Percentiles rank a stretch among this genome's conserved stretches.
These are phyloP conservation scores for Drosera capensis DNA, from an alignment of 148 eudicot genomes.

Conservation along the genomic window DNA sequence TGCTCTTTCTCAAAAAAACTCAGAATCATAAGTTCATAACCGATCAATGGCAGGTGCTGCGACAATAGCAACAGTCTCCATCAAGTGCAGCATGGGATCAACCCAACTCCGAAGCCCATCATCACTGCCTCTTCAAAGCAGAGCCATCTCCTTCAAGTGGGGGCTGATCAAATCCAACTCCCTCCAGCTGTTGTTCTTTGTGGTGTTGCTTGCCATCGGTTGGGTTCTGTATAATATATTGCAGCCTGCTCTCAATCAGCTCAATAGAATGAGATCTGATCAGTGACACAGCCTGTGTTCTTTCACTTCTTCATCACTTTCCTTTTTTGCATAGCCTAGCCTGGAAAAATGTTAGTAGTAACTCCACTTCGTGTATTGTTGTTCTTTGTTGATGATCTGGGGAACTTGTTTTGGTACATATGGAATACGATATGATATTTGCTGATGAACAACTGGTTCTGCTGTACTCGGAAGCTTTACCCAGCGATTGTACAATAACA, in stretches of 20 bases:
- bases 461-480: no score
- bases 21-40: background rate
- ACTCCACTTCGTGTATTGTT: no score
- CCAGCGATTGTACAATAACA: no score
- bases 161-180: conserved; percentile 15
- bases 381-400: no score
- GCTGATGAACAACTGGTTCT: no score
- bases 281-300: no score
- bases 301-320: no score
- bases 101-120: background rate
- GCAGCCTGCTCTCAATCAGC: conserved; percentile 96
- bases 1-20: background rate
- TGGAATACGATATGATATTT: no score
- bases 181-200: conserved; percentile 41
- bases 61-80: conserved; percentile 57
- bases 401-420: no score
- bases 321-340: no score
- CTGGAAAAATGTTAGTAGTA: no score
- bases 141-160: conserved; percentile 21
- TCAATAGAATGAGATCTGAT: conserved; percentile 83
- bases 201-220: conserved; percentile 63
- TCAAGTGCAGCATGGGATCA: conserved; percentile 32
- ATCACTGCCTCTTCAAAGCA: conserved; percentile 18
- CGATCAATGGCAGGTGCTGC: conserved; percentile 62
- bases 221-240: conserved; percentile 86